phyloP scores from a whole-genome alignment of 2,329 filamentous ascomycete species.

The Penicillium brevicompactum region DNA sequence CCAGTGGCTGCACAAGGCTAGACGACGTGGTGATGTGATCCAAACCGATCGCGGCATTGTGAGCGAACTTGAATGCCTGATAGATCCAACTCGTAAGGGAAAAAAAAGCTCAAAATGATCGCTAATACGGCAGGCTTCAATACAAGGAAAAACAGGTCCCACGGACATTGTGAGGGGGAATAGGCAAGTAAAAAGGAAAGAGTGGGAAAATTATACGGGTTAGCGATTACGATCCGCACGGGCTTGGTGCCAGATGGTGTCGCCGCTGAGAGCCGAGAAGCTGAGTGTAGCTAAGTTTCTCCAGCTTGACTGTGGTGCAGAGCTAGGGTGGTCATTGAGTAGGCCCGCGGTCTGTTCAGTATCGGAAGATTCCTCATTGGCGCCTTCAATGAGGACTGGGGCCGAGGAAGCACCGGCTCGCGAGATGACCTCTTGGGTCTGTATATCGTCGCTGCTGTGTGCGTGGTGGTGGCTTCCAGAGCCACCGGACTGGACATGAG shows the following conservation, averaged over 20 bases:
- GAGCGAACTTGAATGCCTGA: conserved; percentile 25
- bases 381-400: conserved; percentile 49
- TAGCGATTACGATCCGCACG: conserved; percentile 43
- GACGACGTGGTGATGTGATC: background rate
- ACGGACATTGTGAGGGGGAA: conserved; percentile 5
- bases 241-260: conserved; percentile 48
- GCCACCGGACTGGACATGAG: conserved; percentile 41
- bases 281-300: conserved; percentile 47
- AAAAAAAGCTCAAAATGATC: conserved; percentile 25
- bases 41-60: background rate
- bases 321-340: conserved; percentile 34
- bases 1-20: background rate
- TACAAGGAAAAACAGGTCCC: conserved; percentile 18
- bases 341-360: conserved; percentile 45
- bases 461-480: conserved; percentile 38
- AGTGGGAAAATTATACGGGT: conserved; percentile 17
- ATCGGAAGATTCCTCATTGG: conserved; percentile 42
- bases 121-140: conserved; percentile 37
- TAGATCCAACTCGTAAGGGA: conserved; percentile 21
- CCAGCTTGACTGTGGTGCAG: conserved; percentile 44
- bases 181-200: conserved; percentile 12
- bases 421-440: conserved; percentile 48
- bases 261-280: conserved; percentile 49
- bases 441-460: conserved; percentile 44
- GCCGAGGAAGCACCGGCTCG: conserved; percentile 53